Conservation (phyloP, 306 rosid species). For the Quercus ilex region DNA sequence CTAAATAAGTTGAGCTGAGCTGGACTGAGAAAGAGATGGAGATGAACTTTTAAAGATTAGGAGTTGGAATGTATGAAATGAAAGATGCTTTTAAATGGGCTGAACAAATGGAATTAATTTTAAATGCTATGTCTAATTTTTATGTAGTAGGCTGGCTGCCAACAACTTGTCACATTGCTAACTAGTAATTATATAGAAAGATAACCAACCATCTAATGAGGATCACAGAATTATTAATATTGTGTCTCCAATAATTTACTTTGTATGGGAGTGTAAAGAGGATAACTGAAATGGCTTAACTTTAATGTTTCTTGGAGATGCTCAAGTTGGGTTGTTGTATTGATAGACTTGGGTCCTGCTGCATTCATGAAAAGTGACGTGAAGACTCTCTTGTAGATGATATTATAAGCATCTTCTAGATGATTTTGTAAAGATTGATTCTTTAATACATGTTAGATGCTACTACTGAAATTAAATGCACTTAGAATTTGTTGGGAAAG, state of each 20-base stretch:
- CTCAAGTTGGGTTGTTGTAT: not conserved
- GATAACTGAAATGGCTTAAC: not conserved
- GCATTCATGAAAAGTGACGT: not conserved
- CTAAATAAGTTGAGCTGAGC: no score
- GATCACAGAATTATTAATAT: not conserved
- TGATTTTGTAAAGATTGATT: not conserved
- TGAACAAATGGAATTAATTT: no score
- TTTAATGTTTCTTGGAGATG: not conserved
- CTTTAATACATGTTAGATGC: not conserved
- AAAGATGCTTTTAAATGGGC: no score
- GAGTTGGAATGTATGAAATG: no score
- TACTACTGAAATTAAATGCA: not conserved
- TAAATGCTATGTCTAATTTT: no score
- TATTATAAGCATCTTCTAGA: not conserved
- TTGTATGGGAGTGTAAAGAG: not conserved
- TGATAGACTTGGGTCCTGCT: not conserved
- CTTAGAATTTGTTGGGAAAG: not conserved
- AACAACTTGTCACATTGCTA: no score
- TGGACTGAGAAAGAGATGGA: no score
- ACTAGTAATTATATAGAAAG: no score
- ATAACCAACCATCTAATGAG: not conserved
- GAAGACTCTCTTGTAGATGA: not conserved
- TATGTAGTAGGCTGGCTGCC: no score
- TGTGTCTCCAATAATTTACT: not conserved
- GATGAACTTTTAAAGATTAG: no score